Conservation (phyloP, 306 rosid species). For the Dicorynia guianensis region DNA sequence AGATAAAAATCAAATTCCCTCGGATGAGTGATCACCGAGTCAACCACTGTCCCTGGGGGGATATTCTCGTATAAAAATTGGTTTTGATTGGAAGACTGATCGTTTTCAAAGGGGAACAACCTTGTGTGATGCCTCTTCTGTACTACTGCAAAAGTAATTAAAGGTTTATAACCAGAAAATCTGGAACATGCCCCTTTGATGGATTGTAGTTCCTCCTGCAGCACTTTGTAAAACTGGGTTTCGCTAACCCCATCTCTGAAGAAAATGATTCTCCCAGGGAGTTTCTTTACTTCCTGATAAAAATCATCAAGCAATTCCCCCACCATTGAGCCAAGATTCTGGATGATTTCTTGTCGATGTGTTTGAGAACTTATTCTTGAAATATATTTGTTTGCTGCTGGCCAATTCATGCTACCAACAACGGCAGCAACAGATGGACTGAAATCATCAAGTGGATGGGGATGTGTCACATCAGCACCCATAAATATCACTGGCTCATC, state of each 20-base stretch:
- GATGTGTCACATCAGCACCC: slow-evolving; percentile 99
- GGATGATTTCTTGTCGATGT: slow-evolving; percentile 94
- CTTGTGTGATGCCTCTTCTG: slow-evolving; percentile 98
- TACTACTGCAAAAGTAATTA: slow-evolving; percentile 85
- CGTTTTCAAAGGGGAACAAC: slow-evolving; percentile 73
- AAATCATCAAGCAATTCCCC: slow-evolving; percentile 88
- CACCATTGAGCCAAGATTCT: slow-evolving; percentile 84
- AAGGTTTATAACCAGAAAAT: slow-evolving; percentile 70
- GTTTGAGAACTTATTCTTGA: slow-evolving; percentile 98
- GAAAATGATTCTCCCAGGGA: slow-evolving; percentile 84
- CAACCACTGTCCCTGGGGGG: slow-evolving; percentile 97
- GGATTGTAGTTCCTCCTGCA: slow-evolving; percentile 83
- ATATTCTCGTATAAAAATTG: slow-evolving; percentile 68
- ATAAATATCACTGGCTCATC: slow-evolving; percentile 87
- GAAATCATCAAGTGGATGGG: slow-evolving; percentile 95
- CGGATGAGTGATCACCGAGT: slow-evolving; percentile 92
- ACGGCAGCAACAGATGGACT: slow-evolving; percentile 99
- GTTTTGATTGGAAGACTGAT: slow-evolving; percentile 62
- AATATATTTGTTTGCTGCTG: slow-evolving; percentile 90
- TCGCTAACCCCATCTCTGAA: slow-evolving; percentile 98
- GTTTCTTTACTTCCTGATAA: slow-evolving; percentile 71
- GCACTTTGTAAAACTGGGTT: slow-evolving; percentile 86
- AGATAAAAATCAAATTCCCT: slow-evolving; percentile 93
- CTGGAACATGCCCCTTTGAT: slow-evolving; percentile 73
- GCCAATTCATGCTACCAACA: slow-evolving; percentile 99